Percentiles rank a stretch among this genome's conserved stretches.
Evolutionary conservation across 179 eudicot genomes (phyloP).

Genomic region (Nepenthes alata): DNA sequence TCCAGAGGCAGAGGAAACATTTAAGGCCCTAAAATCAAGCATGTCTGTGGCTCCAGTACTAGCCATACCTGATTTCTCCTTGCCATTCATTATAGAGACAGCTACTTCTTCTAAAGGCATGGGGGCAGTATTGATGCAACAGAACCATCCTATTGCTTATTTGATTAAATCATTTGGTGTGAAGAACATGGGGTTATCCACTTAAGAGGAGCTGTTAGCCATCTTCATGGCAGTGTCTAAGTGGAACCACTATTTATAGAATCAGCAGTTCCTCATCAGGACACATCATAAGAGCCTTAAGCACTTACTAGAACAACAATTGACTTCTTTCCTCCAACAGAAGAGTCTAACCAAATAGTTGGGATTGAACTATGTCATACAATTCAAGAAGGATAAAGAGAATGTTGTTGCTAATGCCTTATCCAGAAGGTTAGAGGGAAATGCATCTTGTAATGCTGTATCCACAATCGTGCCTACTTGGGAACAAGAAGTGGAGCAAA

Average conservation of each 20-base stretch:
- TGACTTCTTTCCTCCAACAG: background rate
- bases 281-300: background rate
- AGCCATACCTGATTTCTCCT: background rate
- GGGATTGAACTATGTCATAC: background rate
- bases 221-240: background rate
- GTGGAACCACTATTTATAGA: background rate
- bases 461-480: too few species aligned
- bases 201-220: background rate
- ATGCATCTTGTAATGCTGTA: too few species aligned
- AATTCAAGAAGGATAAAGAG: background rate
- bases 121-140: background rate
- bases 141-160: background rate
- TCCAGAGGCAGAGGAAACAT: background rate
- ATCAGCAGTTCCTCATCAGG: background rate
- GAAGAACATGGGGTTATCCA: background rate
- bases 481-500: background rate
- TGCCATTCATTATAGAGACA: background rate
- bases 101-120: background rate
- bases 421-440: background rate
- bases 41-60: background rate
- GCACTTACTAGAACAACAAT: background rate
- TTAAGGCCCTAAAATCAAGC: background rate
- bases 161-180: background rate
- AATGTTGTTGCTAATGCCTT: background rate
- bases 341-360: background rate